Percentiles rank a stretch among this genome's conserved stretches.
Conservation (phyloP, 1,284 basidiomycete genomes). For the Schizopora paradoxa region DNA sequence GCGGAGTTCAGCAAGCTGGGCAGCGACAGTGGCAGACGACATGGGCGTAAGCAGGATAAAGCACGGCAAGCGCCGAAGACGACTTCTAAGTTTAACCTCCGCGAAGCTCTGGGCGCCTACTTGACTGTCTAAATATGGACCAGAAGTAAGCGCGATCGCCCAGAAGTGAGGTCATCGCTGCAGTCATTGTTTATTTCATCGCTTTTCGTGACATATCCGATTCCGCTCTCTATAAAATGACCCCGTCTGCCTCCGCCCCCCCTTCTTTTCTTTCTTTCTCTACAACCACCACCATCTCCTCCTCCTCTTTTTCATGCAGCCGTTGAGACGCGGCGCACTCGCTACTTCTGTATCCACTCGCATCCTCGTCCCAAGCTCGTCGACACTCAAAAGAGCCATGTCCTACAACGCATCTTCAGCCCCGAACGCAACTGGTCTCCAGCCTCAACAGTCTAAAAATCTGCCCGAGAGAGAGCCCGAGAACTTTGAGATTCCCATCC, state of each 20-base stretch:
- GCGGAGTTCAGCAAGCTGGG: conserved; percentile 22
- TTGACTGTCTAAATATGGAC: too few relatives aligned
- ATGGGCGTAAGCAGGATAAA: too few relatives aligned
- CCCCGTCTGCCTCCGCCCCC: not conserved
- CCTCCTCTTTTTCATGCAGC: not conserved
- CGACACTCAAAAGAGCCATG: conserved; percentile 24
- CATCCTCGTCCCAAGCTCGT: conserved; percentile 10
- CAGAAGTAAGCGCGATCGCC: not conserved
- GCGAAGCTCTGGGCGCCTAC: too few relatives aligned
- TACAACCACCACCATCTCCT: not conserved
- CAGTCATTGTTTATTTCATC: not conserved
- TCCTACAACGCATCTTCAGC: conserved; percentile 25
- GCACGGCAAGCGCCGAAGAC: too few relatives aligned
- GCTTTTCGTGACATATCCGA: not conserved
- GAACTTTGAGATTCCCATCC: conserved; percentile 34
- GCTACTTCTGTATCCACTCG: conserved; percentile 6
- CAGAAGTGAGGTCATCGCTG: conserved; percentile 5
- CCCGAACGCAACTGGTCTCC: conserved; percentile 39
- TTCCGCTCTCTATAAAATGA: not conserved
- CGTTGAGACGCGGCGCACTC: conserved; percentile 1
- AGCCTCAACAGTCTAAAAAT: conserved; percentile 33
- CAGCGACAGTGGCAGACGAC: too few relatives aligned
- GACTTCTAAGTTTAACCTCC: too few relatives aligned
- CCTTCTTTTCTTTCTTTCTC: not conserved
- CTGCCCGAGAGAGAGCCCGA: conserved; percentile 34